Evolutionary conservation across 805 yeast species (phyloP).

Genomic region (Schizosaccharomyces octosporus): DNA sequence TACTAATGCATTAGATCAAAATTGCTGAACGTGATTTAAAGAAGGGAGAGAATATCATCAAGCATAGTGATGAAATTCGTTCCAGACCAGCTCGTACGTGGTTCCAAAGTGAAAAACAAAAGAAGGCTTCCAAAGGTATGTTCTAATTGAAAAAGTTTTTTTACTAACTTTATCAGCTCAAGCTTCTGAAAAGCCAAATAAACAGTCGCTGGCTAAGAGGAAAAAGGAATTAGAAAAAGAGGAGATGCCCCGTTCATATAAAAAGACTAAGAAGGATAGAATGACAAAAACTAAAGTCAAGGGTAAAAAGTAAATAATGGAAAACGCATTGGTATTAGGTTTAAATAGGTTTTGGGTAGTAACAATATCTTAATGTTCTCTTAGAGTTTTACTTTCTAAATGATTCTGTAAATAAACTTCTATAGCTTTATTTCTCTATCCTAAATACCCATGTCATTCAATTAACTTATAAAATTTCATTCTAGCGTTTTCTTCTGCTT

Average conservation of each 20-base stretch:
- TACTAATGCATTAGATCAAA: not conserved
- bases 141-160: not conserved
- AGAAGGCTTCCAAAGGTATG: slow-evolving; percentile 15
- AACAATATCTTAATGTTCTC: too few relatives aligned
- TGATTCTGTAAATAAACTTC: too few relatives aligned
- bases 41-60: slow-evolving; percentile 64
- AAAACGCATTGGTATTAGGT: too few relatives aligned
- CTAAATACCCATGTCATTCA: not conserved
- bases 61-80: slow-evolving; percentile 56
- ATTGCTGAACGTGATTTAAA: slow-evolving; percentile 74
- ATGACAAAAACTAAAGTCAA: not conserved
- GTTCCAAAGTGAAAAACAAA: slow-evolving; percentile 37
- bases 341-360: too few relatives aligned
- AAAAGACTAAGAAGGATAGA: not conserved
- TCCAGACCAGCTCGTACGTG: slow-evolving; percentile 89
- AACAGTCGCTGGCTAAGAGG: not conserved
- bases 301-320: too few relatives aligned
- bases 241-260: not conserved
- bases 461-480: not conserved
- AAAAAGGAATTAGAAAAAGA: not conserved
- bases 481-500: not conserved
- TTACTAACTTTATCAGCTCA: not conserved
- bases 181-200: not conserved
- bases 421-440: too few relatives aligned
- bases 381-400: too few relatives aligned